Conservation (phyloP, 257 asterid species). For the Fraxinus cuspidata region DNA sequence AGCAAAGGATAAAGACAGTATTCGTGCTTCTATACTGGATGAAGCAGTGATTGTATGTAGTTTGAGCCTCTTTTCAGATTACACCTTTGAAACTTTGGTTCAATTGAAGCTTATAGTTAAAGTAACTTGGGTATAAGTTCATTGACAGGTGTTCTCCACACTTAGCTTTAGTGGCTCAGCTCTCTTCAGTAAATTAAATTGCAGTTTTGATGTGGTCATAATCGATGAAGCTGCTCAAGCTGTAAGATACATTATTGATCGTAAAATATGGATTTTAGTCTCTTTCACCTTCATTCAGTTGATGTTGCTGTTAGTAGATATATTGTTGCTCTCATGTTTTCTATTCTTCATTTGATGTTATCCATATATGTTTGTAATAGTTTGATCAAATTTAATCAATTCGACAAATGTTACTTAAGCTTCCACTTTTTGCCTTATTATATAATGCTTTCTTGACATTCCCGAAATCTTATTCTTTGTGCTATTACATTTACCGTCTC, state of each 20-base stretch:
- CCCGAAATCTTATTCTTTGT: slow-evolving; percentile 10
- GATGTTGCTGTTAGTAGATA: slow-evolving; percentile 4
- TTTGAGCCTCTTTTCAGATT: slow-evolving; percentile 23
- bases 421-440: neutral
- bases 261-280: neutral
- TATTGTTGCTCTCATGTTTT: neutral
- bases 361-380: neutral
- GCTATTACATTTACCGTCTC: slow-evolving; percentile 12
- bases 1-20: slow-evolving; percentile 70
- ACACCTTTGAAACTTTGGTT: slow-evolving; percentile 15
- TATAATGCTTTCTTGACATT: neutral
- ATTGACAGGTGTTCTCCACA: slow-evolving; percentile 91
- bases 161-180: slow-evolving; percentile 93
- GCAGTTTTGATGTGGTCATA: slow-evolving; percentile 91
- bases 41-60: slow-evolving; percentile 88
- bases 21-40: slow-evolving; percentile 85
- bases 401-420: neutral
- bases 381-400: neutral
- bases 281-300: slow-evolving; percentile 3
- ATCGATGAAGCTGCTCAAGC: slow-evolving; percentile 99
- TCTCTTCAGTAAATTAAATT: slow-evolving; percentile 77
- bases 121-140: slow-evolving; percentile 24
- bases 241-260: slow-evolving; percentile 49
- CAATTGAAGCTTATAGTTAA: slow-evolving; percentile 27
- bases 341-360: neutral